Percentiles rank a stretch among this genome's conserved stretches.
These are phyloP conservation scores for Podospora bellae-mahoneyi DNA, from an alignment of 495 filamentous ascomycete genomes.

Conservation along the genomic window DNA sequence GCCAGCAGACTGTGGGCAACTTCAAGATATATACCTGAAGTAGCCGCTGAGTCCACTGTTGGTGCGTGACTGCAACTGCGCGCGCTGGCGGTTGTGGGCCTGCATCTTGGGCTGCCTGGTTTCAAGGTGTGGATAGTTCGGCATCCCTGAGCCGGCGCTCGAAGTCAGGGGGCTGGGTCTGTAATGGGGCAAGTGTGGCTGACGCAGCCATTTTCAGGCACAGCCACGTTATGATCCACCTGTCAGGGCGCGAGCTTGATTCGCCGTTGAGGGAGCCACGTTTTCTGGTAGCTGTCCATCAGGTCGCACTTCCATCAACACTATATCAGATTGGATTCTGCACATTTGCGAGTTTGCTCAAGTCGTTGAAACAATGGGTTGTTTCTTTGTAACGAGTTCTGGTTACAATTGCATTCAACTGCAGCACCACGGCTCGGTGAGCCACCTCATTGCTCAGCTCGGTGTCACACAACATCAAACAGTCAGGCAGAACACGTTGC, in stretches of 20 bases:
- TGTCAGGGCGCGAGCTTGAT: background rate
- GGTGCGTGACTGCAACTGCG: conserved; percentile 1
- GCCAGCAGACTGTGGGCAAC: background rate
- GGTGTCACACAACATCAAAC: background rate
- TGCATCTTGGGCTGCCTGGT: conserved; percentile 21
- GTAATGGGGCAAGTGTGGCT: conserved; percentile 4
- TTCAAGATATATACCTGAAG: background rate
- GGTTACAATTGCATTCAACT: background rate
- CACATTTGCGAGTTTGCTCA: background rate
- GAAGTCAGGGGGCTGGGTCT: conserved; percentile 18
- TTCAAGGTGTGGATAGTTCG: conserved; percentile 17
- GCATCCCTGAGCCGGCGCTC: background rate
- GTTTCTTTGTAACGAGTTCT: background rate
- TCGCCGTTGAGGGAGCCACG: background rate
- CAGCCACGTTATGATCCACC: conserved; percentile 1
- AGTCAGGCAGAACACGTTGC: background rate
- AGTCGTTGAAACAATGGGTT: background rate
- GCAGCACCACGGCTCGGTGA: background rate
- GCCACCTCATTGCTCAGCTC: background rate
- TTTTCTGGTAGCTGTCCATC: background rate
- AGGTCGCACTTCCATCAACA: background rate
- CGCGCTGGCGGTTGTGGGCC: conserved; percentile 19
- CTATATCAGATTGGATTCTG: background rate
- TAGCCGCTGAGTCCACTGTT: background rate
- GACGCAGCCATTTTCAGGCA: conserved; percentile 7